Conservation (phyloP, 2,329 filamentous ascomycete species). For the Fusarium sambucinum region DNA sequence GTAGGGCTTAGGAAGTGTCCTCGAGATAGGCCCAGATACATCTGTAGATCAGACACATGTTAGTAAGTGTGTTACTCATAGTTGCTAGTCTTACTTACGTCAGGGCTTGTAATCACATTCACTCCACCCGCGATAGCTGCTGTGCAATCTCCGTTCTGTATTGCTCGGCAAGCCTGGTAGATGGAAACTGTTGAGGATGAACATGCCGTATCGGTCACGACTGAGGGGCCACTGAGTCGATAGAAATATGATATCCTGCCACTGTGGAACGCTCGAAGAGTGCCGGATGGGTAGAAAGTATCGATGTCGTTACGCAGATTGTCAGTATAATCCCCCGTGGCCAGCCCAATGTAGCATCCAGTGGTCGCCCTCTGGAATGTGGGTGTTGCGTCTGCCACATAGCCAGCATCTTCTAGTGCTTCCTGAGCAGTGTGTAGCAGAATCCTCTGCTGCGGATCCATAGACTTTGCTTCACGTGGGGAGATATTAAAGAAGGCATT, state of each 20-base stretch:
- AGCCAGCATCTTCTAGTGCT: constrained; percentile 7
- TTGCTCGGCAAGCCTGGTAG: not conserved
- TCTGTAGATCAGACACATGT: not conserved
- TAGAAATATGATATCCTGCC: constrained; percentile 10
- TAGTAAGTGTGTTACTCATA: no score
- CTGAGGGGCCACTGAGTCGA: not conserved
- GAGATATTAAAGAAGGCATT: constrained; percentile 13
- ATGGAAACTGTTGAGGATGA: constrained; percentile 1
- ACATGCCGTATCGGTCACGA: constrained; percentile 7
- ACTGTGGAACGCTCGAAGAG: not conserved
- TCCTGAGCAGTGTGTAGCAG: not conserved
- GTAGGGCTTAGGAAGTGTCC: constrained; percentile 9
- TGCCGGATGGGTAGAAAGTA: not conserved
- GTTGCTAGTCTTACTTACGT: no score
- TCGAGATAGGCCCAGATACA: not conserved
- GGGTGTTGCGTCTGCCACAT: not conserved
- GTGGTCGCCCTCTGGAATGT: not conserved
- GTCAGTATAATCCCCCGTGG: constrained; percentile 4
- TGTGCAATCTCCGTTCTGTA: constrained; percentile 6
- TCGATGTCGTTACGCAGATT: not conserved
- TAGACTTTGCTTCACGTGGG: constrained; percentile 1
- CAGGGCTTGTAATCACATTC: constrained; percentile 6
- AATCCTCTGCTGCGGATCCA: constrained; percentile 5
- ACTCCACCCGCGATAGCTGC: constrained; percentile 7
- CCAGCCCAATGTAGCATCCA: not conserved